These are phyloP conservation scores for Penicillium occitanis DNA, from an alignment of 2,329 filamentous ascomycete species.

Conservation along the genomic window DNA sequence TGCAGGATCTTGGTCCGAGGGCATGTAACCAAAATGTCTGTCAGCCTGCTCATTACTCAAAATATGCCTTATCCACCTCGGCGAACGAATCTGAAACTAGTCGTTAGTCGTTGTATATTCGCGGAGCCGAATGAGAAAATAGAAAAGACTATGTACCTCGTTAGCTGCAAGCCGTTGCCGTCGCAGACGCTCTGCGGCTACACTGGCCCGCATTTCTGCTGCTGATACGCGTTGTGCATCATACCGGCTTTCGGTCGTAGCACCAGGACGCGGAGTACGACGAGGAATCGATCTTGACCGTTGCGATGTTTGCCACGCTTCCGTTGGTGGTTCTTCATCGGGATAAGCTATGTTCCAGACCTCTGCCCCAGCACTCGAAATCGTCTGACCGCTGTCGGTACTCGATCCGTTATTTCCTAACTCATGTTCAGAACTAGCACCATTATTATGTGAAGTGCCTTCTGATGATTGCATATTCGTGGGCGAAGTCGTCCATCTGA, in stretches of 20 bases:
- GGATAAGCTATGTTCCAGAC: slow-evolving; percentile 16
- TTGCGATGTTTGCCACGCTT: slow-evolving; percentile 31
- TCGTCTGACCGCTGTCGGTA: slow-evolving; percentile 17
- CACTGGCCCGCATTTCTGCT: slow-evolving; percentile 39
- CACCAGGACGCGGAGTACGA: slow-evolving; percentile 31
- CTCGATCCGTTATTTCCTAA: slow-evolving; percentile 27
- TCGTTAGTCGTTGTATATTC: slow-evolving; percentile 32
- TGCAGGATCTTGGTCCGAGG: slow-evolving; percentile 39
- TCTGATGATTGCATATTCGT: slow-evolving; percentile 38
- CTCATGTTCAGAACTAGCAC: slow-evolving; percentile 27
- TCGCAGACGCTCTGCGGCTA: slow-evolving; percentile 42
- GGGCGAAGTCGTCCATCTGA: slow-evolving; percentile 44
- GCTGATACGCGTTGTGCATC: slow-evolving; percentile 31
- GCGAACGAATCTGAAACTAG: slow-evolving; percentile 33
- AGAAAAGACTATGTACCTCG: slow-evolving; percentile 31
- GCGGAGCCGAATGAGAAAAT: neutral
- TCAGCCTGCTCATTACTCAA: slow-evolving; percentile 37
- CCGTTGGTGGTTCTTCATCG: slow-evolving; percentile 22
- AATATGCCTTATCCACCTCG: slow-evolving; percentile 40
- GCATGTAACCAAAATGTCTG: slow-evolving; percentile 31
- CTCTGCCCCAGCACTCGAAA: slow-evolving; percentile 1
- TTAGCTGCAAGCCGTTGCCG: slow-evolving; percentile 39
- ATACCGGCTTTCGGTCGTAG: slow-evolving; percentile 28
- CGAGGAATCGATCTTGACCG: slow-evolving; percentile 39
- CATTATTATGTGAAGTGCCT: slow-evolving; percentile 26